Conservation (phyloP, 441 rosid genomes). For the Syzygium malaccense region DNA sequence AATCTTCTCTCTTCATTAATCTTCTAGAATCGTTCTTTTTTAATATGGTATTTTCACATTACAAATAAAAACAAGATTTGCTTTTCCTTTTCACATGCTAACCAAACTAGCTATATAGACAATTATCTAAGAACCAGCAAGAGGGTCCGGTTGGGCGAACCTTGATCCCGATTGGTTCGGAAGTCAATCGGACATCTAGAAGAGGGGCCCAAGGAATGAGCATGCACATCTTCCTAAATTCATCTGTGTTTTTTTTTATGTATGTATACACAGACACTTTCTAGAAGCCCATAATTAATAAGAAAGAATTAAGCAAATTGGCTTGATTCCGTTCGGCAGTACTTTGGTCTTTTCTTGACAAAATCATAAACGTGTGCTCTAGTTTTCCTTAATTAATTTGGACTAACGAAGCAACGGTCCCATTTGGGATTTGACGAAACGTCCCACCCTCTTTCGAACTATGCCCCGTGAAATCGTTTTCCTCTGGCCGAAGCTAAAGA, state of each 20-base stretch:
- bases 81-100: neutral
- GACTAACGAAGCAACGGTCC: neutral
- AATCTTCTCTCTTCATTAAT: neutral
- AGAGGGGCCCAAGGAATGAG: neutral
- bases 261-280: neutral
- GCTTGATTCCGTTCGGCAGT: neutral
- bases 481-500: neutral
- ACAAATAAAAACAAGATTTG: neutral
- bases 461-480: neutral
- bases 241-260: neutral
- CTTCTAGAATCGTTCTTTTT: neutral
- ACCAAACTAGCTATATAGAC: neutral
- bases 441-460: neutral
- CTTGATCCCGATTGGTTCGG: neutral
- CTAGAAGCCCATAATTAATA: neutral
- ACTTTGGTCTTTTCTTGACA: neutral
- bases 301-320: neutral
- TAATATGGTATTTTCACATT: neutral
- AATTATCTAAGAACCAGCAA: neutral
- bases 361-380: neutral
- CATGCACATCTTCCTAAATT: neutral
- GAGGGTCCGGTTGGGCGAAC: neutral
- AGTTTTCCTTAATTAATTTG: neutral
- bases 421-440: neutral
- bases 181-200: neutral